These are phyloP conservation scores for Yamadazyma siamensis DNA, from an alignment of 1,139 yeast species.

Conservation along the genomic window DNA sequence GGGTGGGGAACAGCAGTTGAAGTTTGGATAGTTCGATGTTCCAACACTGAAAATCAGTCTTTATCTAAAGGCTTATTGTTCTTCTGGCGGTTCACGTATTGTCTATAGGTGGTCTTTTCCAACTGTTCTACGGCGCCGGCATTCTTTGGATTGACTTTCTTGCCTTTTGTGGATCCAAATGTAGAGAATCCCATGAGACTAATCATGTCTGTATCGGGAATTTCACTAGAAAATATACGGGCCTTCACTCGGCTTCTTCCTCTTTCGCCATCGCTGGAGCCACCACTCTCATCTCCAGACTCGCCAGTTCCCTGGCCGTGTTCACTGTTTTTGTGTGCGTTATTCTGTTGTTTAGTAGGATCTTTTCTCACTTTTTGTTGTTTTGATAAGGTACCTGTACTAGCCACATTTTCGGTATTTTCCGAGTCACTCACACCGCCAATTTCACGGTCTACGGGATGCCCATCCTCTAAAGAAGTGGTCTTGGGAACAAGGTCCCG, in stretches of 20 bases:
- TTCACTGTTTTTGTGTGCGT: too few species aligned
- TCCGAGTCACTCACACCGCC: too few species aligned
- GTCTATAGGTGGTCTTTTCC: slow-evolving; percentile 50
- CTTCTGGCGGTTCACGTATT: slow-evolving; percentile 62
- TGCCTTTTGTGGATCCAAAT: slow-evolving; percentile 58
- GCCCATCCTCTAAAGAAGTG: too few species aligned
- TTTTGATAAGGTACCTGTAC: too few species aligned
- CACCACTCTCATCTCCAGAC: background rate
- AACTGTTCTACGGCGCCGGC: slow-evolving; percentile 15
- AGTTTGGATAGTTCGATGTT: too few species aligned
- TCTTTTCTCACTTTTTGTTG: background rate
- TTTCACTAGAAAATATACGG: slow-evolving; percentile 10
- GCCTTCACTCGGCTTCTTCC: slow-evolving; percentile 24
- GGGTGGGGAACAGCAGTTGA: too few species aligned
- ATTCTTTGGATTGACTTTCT: slow-evolving; percentile 36
- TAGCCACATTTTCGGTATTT: too few species aligned
- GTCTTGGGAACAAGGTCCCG: slow-evolving; percentile 7
- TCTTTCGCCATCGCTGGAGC: slow-evolving; percentile 14
- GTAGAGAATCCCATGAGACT: slow-evolving; percentile 65
- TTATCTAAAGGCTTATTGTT: slow-evolving; percentile 58
- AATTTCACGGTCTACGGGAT: too few species aligned
- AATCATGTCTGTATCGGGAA: slow-evolving; percentile 19
- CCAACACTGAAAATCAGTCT: slow-evolving; percentile 18
- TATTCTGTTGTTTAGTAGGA: too few species aligned
- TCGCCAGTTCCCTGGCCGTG: slow-evolving; percentile 1